Evolutionary conservation across 805 yeast genomes (phyloP).

Genomic region (Lipomyces mesembrius): DNA sequence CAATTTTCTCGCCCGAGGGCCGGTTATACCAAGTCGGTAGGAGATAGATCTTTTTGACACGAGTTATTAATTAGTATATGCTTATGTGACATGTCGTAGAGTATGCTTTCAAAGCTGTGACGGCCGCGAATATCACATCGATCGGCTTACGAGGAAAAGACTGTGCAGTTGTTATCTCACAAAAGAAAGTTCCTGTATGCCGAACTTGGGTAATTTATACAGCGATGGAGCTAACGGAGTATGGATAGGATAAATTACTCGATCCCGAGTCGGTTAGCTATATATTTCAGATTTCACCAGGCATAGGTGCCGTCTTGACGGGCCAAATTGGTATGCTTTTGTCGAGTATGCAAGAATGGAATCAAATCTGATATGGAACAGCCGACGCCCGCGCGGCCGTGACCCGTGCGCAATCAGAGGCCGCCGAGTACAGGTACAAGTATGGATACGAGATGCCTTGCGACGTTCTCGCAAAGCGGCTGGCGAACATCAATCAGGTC

Average conservation of each 20-base stretch:
- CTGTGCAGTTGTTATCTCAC: conserved; percentile 85
- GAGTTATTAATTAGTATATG: background rate
- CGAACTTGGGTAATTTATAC: background rate
- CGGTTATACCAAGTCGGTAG: conserved; percentile 83
- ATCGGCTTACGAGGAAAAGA: conserved; percentile 86
- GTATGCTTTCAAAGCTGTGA: conserved; percentile 96
- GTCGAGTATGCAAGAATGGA: background rate
- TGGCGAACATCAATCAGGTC: conserved; percentile 94
- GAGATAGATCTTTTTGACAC: conserved; percentile 14
- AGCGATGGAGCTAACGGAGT: conserved; percentile 1
- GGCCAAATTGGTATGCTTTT: conserved; percentile 65
- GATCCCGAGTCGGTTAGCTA: conserved; percentile 88
- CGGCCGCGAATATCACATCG: conserved; percentile 87
- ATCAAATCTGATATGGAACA: conserved; percentile 25
- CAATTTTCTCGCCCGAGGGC: conserved; percentile 98
- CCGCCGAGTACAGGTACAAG: conserved; percentile 91
- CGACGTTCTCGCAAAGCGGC: conserved; percentile 69
- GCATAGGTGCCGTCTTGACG: conserved; percentile 87
- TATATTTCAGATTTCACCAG: conserved; percentile 77
- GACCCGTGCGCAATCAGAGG: conserved; percentile 88
- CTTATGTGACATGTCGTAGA: conserved; percentile 50
- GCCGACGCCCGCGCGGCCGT: conserved; percentile 95
- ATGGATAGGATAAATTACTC: conserved; percentile 69
- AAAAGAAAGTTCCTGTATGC: conserved; percentile 82
- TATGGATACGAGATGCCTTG: conserved; percentile 98